These are phyloP conservation scores for Umbilicus rupestris DNA, from an alignment of 164 flowering plant species.

Conservation along the genomic window DNA sequence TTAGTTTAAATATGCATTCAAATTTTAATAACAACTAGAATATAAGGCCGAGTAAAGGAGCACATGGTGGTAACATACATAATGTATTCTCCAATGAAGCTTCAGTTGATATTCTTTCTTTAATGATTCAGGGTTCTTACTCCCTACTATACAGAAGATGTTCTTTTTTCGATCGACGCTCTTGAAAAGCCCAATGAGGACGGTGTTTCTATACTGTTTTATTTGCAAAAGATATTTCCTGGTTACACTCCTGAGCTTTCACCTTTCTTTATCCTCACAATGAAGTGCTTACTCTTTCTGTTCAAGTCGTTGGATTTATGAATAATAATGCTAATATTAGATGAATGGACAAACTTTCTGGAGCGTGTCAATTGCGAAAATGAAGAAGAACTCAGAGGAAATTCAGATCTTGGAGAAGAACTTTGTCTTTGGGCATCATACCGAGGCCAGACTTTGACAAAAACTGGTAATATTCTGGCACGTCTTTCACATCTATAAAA, in stretches of 20 bases:
- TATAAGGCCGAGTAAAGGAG: no score
- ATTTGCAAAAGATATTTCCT: constrained; percentile 38
- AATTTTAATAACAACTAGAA: no score
- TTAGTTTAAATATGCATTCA: not conserved
- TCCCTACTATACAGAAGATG: constrained; percentile 38
- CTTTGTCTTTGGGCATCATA: constrained; percentile 46
- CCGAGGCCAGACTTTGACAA: constrained; percentile 37
- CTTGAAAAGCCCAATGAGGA: constrained; percentile 36
- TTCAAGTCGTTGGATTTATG: not conserved
- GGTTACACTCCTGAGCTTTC: constrained; percentile 14
- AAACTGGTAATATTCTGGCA: constrained; percentile 20
- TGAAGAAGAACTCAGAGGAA: constrained; percentile 20
- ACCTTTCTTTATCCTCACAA: not conserved
- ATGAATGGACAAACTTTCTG: constrained; percentile 40
- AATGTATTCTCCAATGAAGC: not conserved
- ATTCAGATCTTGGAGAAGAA: constrained; percentile 19
- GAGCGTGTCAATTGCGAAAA: constrained; percentile 20
- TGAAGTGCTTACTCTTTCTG: not conserved
- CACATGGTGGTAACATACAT: no score
- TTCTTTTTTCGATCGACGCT: constrained; percentile 22
- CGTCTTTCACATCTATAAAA: not conserved
- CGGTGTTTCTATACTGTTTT: constrained; percentile 38
- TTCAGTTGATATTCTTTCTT: constrained; percentile 3
- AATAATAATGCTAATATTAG: constrained; percentile 12
- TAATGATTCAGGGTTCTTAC: constrained; percentile 28